A percentile compares a stretch with the other conserved stretches of the same genome.
Evolutionary conservation across 75 land plant species (phyloP).

Genomic region (Sequoia sempervirens): DNA sequence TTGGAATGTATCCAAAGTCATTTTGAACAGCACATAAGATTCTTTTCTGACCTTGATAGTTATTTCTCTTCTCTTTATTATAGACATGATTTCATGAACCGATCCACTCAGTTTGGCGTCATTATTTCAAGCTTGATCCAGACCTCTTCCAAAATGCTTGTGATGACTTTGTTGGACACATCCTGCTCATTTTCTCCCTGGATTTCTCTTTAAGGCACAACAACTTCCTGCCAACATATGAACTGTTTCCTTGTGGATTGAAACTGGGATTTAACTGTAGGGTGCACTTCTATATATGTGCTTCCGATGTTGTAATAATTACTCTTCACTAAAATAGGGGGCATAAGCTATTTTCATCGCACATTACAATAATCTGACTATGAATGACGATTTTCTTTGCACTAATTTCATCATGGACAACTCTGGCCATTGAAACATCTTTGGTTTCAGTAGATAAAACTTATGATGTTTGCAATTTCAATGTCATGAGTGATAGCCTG

Average conservation of each 20-base stretch:
- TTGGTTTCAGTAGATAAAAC: neutral
- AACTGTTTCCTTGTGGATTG: no score
- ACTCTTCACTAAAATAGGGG: neutral
- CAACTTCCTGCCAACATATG: no score
- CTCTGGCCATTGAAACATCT: neutral
- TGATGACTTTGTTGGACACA: neutral
- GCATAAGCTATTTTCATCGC: neutral
- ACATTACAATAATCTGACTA: neutral
- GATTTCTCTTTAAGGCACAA: no score
- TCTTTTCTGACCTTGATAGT: neutral
- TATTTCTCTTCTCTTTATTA: neutral
- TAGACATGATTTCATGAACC: neutral
- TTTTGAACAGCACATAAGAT: neutral
- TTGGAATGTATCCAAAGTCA: neutral
- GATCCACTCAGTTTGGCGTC: neutral
- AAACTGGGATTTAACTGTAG: neutral
- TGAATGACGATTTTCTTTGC: neutral
- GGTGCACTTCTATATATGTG: neutral
- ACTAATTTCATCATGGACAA: neutral
- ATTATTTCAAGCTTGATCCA: neutral
- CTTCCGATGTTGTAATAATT: neutral
- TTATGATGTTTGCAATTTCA: neutral
- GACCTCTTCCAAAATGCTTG: neutral
- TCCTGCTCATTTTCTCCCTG: no score
- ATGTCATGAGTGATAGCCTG: neutral